Conservation (phyloP, 148 eudicot genomes). For the Cornus kousa region DNA sequence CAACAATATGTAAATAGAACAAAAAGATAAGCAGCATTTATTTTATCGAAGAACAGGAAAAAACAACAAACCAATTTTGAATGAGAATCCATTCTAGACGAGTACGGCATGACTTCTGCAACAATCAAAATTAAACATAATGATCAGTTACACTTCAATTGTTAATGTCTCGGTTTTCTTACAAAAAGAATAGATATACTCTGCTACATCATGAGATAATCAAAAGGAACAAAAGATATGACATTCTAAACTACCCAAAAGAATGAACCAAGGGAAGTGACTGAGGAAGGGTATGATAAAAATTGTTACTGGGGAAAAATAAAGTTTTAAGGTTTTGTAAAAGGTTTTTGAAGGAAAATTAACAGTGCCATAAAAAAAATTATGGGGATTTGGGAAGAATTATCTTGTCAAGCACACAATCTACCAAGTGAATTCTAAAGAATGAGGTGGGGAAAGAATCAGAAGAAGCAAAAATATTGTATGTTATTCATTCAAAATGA, state of each 20-base stretch:
- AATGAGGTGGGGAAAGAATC: too few species aligned
- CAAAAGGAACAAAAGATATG: not conserved
- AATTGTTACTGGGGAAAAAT: not conserved
- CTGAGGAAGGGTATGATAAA: not conserved
- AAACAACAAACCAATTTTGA: conserved; percentile 43
- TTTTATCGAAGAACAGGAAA: not conserved
- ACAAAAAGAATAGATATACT: not conserved
- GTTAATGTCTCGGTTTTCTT: not conserved
- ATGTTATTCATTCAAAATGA: too few species aligned
- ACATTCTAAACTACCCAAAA: not conserved
- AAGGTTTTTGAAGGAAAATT: too few species aligned
- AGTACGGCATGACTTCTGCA: conserved; percentile 48
- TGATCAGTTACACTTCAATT: conserved; percentile 3
- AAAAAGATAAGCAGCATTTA: not conserved
- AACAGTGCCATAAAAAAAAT: too few species aligned
- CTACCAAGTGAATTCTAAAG: too few species aligned
- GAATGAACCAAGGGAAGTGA: not conserved
- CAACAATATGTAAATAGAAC: not conserved
- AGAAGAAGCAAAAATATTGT: too few species aligned
- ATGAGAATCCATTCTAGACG: conserved; percentile 41
- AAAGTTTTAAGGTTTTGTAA: too few species aligned
- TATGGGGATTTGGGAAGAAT: too few species aligned
- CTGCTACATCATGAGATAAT: not conserved
- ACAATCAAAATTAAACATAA: conserved; percentile 12
- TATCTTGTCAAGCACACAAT: too few species aligned